phyloP scores from a whole-genome alignment of 2,329 filamentous ascomycete genomes.

The Sclerotinia minor region DNA sequence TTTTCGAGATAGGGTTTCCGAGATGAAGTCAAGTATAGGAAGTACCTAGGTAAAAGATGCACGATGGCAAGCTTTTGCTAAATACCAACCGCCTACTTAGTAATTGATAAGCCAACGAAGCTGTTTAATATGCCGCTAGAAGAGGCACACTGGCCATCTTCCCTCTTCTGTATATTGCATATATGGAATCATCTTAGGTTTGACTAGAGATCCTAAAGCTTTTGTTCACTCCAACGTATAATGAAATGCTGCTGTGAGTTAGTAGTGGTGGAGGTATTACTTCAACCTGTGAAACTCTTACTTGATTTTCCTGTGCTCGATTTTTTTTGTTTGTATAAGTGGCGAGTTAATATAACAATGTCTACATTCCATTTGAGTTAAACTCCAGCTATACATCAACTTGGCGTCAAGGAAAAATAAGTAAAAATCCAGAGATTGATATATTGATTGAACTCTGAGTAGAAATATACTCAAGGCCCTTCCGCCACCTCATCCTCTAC shows the following conservation, averaged over 20 bases:
- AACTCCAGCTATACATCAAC: not conserved
- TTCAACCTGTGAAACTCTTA: not conserved
- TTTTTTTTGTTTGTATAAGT: not conserved
- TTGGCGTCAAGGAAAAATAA: not conserved
- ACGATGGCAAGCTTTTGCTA: not conserved
- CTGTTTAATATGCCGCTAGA: not conserved
- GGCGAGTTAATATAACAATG: not conserved
- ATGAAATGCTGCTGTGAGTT: not conserved
- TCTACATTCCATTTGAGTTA: not conserved
- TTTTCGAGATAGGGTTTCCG: too few species aligned
- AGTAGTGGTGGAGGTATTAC: not conserved
- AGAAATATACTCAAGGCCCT: not conserved
- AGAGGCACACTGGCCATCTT: not conserved
- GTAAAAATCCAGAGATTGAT: not conserved
- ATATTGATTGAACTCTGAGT: not conserved
- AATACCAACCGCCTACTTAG: too few species aligned
- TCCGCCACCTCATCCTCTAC: not conserved
- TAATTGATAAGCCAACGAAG: not conserved
- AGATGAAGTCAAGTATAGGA: too few species aligned
- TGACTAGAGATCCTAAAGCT: not conserved
- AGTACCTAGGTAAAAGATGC: not conserved
- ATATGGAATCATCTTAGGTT: too few species aligned
- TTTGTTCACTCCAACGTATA: not conserved
- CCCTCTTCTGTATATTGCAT: not conserved
- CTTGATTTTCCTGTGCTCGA: not conserved